phyloP scores from a whole-genome alignment of 768 basidiomycete species.

The Nidularia pulvinata region DNA sequence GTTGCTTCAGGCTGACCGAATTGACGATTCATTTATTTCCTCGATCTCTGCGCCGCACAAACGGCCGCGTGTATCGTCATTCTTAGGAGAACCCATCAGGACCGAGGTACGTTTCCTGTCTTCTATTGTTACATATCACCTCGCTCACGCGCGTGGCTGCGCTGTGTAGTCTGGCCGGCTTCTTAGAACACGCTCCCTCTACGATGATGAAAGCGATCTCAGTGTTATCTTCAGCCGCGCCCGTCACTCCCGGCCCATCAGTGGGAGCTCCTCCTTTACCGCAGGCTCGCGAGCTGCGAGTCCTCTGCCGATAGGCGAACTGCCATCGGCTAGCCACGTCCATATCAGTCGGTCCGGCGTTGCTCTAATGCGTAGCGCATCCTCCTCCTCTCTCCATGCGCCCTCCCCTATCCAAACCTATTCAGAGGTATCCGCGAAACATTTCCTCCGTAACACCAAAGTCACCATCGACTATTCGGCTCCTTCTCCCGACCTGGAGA shows the following conservation, averaged over 20 bases:
- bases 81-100: constrained; percentile 12
- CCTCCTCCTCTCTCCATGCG: constrained; percentile 14
- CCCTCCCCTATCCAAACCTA: constrained; percentile 6
- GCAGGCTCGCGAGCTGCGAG: constrained; percentile 10
- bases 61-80: background rate
- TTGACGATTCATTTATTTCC: constrained; percentile 7
- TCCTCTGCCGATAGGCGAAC: constrained; percentile 2
- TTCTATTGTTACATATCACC: constrained; percentile 4
- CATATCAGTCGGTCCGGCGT: background rate
- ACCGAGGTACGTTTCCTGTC: constrained; percentile 10
- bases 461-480: constrained; percentile 16
- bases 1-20: constrained; percentile 5
- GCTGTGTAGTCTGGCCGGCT: background rate
- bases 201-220: background rate
- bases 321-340: constrained; percentile 2
- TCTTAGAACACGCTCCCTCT: background rate
- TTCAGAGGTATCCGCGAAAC: constrained; percentile 19
- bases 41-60: background rate
- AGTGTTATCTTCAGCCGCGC: constrained; percentile 11
- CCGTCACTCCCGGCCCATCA: constrained; percentile 12
- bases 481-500: constrained; percentile 15
- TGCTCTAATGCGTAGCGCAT: constrained; percentile 21
- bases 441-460: constrained; percentile 16
- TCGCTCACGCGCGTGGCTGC: background rate
- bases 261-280: constrained; percentile 21